These are phyloP conservation scores for Trichoderma harzianum DNA, from an alignment of 2,329 filamentous ascomycete genomes.

Conservation along the genomic window DNA sequence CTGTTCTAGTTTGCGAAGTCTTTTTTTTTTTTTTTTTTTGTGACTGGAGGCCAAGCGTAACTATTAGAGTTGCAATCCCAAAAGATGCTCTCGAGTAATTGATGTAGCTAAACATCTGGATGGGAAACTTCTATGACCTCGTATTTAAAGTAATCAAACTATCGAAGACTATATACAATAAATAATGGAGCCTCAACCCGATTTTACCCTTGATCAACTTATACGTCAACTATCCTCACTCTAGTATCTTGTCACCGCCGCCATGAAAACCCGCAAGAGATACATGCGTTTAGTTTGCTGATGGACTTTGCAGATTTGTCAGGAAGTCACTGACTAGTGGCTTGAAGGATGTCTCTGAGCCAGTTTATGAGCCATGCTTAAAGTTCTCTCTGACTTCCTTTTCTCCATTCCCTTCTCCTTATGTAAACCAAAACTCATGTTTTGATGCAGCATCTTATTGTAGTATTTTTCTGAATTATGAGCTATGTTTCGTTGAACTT, in stretches of 20 bases:
- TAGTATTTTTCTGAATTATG: neutral
- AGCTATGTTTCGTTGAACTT: neutral
- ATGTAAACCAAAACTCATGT: neutral
- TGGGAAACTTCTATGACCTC: neutral
- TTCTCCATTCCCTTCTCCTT: neutral
- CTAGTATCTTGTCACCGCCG: neutral
- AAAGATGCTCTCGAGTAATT: neutral
- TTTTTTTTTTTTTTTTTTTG: neutral
- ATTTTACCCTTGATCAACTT: neutral
- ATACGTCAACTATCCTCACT: neutral
- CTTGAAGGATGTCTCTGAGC: neutral
- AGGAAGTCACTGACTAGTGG: neutral
- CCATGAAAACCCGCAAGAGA: neutral
- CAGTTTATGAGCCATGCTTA: neutral
- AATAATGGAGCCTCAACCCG: neutral
- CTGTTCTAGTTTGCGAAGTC: neutral
- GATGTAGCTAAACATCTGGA: neutral
- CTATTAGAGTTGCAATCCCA: neutral
- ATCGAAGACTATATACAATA: neutral
- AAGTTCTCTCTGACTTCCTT: neutral
- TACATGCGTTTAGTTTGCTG: neutral
- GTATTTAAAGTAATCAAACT: neutral
- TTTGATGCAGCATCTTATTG: neutral
- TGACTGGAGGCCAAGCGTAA: neutral
- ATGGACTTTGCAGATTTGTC: neutral